phyloP scores from a whole-genome alignment of 1,284 basidiomycete species.

The Ustanciosporium gigantosporum region DNA sequence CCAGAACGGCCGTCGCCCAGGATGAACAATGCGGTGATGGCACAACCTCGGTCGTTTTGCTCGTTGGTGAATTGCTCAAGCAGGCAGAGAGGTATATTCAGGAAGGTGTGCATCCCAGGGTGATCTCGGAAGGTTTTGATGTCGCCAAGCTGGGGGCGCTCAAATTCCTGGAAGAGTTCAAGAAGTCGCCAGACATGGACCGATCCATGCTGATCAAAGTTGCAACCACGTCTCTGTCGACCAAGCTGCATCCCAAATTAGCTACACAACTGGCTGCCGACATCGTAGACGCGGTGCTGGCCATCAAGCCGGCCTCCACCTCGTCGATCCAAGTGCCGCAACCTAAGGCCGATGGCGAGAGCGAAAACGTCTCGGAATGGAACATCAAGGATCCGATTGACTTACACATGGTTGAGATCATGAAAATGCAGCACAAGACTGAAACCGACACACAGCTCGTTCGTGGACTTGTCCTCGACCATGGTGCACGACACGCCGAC shows the following conservation, averaged over 20 bases:
- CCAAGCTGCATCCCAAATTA: constrained; percentile 82
- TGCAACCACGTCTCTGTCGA: constrained; percentile 89
- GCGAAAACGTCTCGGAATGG: constrained; percentile 54
- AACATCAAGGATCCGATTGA: constrained; percentile 74
- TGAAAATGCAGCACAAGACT: constrained; percentile 99
- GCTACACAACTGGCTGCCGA: constrained; percentile 88
- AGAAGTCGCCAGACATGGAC: constrained; percentile 74
- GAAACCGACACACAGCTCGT: constrained; percentile 97
- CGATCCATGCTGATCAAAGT: constrained; percentile 89
- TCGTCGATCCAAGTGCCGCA: constrained; percentile 40
- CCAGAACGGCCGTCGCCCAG: constrained; percentile 94
- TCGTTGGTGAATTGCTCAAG: constrained; percentile 95
- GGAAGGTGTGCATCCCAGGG: constrained; percentile 96
- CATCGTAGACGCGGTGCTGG: constrained; percentile 91
- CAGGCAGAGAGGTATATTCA: constrained; percentile 97
- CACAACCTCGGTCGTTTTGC: constrained; percentile 92
- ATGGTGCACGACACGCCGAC: constrained; percentile 95
- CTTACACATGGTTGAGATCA: constrained; percentile 98
- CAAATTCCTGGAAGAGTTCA: constrained; percentile 90
- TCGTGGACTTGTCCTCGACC: constrained; percentile 86
- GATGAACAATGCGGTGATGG: constrained; percentile 99
- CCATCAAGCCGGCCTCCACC: constrained; percentile 68
- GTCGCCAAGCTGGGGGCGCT: constrained; percentile 93
- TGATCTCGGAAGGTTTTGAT: constrained; percentile 94
- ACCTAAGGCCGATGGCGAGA: constrained; percentile 46